Base-by-base conservation (phyloP, 306 rosid genomes). In the Astragalus glycyphyllos region DNA sequence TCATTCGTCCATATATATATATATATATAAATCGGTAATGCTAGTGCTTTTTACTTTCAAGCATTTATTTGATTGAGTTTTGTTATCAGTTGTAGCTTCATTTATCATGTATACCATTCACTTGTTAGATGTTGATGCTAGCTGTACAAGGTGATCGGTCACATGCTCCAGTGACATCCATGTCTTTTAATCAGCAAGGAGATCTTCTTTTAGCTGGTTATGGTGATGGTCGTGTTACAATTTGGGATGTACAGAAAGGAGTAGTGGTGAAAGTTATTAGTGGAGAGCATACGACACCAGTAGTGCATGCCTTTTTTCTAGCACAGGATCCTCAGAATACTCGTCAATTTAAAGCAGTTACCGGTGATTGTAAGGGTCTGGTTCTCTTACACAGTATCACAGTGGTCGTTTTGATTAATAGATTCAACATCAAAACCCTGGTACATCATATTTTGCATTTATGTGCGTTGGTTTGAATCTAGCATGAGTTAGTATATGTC, bases 141-240 rank as follows among this genome's bases (percentile, higher is more conserved):
- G 91, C 89, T 66, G 48, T 82, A 71, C 96, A 89, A 89, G 99
- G 92, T 29, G 98, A 94, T 67, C 85, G 90, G 13, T 80, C 76
- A 54, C 78, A 82, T 58, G 87, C 94, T 68, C 79, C 97, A 8
- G 95, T 91, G 55, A 89, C 97, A n/a, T 91, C 99, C 35, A 68
- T 94, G 84, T 89, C 90, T 84, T 89, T 94, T 82, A 94, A 83
- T 83, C 97, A 86, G 82, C 99, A 87, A 77, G 99, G 96, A 56
- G 99, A 94, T 81, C 81, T 94, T 79, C 97, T 94, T 73, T 81
- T 94, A 69, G 97, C 99, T 71, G 99, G 99, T 80, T 94, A 89
- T 34, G 86, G 85, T 61, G 95, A 90, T 76, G 99, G 97, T 79
- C 99, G 89, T 76, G 79, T 91, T 67, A 87, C 87, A 42, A 73